Conservation (phyloP, 495 filamentous ascomycete genomes). For the Evernia prunastri region DNA sequence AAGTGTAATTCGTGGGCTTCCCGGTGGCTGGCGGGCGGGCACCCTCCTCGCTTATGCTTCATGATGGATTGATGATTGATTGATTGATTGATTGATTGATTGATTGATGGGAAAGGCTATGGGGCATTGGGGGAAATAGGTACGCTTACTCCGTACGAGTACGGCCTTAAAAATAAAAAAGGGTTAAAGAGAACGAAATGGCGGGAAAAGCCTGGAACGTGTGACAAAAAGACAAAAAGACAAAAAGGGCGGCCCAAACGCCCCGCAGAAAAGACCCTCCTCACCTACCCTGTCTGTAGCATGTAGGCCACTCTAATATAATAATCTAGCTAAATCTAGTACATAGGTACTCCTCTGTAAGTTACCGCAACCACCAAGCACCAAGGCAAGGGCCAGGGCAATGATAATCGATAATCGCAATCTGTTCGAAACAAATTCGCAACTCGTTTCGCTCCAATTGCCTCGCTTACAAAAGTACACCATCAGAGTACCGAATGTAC, state of each 20-base stretch:
- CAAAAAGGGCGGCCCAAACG: too few species aligned
- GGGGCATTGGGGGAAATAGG: too few species aligned
- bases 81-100: too few species aligned
- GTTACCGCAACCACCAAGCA: not conserved
- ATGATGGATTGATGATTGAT: too few species aligned
- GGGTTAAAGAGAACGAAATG: not conserved
- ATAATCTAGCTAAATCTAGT: too few species aligned
- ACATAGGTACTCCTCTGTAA: too few species aligned
- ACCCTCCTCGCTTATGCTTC: too few species aligned
- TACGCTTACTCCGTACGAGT: too few species aligned
- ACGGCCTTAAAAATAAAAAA: too few species aligned
- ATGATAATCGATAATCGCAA: not conserved
- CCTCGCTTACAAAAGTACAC: not conserved
- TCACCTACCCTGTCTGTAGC: too few species aligned
- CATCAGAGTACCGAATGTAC: not conserved
- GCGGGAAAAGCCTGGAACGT: not conserved
- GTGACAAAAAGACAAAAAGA: slow-evolving; percentile 6
- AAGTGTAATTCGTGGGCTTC: not conserved
- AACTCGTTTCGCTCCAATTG: not conserved
- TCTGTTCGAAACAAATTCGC: not conserved
- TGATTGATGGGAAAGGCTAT: not conserved
- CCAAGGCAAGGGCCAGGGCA: not conserved
- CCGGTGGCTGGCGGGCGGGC: too few species aligned
- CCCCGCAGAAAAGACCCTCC: not conserved
- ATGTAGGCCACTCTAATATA: too few species aligned